These are phyloP conservation scores for Geotrichum phurueaensis DNA, from an alignment of 1,139 yeast species.

Conservation along the genomic window DNA sequence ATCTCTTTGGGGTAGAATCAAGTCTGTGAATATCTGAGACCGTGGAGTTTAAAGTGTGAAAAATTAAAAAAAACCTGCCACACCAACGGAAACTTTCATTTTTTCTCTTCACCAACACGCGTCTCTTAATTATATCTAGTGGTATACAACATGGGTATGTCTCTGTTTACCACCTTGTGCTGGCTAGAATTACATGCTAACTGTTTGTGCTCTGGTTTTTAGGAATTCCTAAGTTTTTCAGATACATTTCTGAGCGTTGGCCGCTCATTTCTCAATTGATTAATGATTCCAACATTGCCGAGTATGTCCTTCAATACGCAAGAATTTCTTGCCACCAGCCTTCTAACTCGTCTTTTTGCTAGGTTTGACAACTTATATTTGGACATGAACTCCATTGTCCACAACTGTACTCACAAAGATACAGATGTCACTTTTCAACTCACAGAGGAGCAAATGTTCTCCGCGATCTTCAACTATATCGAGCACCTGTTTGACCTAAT, in stretches of 20 bases:
- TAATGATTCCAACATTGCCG: conserved; percentile 81
- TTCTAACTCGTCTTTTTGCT: not conserved
- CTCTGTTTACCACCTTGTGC: not conserved
- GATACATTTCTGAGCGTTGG: conserved; percentile 98
- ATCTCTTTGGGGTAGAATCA: not conserved
- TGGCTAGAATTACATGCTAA: not conserved
- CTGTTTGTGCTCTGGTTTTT: not conserved
- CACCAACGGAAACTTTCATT: not conserved
- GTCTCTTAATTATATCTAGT: not conserved
- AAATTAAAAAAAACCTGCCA: not conserved
- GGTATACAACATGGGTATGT: not conserved
- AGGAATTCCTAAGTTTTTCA: conserved; percentile 94
- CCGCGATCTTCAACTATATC: conserved; percentile 88
- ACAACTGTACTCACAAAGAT: conserved; percentile 63
- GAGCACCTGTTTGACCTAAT: conserved; percentile 88
- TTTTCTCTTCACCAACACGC: not conserved
- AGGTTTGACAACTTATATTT: conserved; percentile 83
- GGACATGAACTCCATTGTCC: conserved; percentile 96
- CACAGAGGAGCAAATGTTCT: conserved; percentile 87
- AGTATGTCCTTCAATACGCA: conserved; percentile 34
- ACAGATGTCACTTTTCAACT: conserved; percentile 42
- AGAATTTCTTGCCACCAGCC: not conserved
- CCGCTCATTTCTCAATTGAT: conserved; percentile 87
- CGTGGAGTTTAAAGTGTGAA: not conserved
- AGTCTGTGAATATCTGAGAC: not conserved